Percentiles rank a stretch among this genome's conserved stretches.
Evolutionary conservation across 2,329 filamentous ascomycete species (phyloP).

Genomic region (Xylariaceae sp.): DNA sequence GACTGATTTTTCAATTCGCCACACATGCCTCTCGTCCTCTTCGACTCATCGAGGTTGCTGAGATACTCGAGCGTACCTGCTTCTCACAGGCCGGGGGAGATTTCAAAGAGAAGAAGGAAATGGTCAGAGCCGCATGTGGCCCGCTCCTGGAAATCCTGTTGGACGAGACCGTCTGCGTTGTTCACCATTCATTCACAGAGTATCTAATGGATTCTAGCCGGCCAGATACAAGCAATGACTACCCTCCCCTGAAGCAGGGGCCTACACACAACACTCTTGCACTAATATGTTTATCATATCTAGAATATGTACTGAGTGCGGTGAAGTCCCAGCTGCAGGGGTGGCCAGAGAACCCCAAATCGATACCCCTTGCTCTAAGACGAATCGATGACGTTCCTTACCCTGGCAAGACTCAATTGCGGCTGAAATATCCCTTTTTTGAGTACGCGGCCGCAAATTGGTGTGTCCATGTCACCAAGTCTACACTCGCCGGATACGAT

Average conservation of each 20-base stretch:
- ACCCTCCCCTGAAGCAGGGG: slow-evolving; percentile 3
- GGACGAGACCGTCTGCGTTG: slow-evolving; percentile 4
- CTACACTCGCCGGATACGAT: slow-evolving; percentile 1
- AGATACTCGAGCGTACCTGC: slow-evolving; percentile 4
- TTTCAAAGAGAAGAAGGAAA: neutral
- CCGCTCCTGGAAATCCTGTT: slow-evolving; percentile 2
- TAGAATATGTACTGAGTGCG: slow-evolving; percentile 3
- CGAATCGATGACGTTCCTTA: no score
- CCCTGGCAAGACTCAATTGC: neutral
- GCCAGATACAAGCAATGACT: neutral
- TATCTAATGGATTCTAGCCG: slow-evolving; percentile 5
- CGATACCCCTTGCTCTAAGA: no score
- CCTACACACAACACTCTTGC: slow-evolving; percentile 7
- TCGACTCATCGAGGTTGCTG: slow-evolving; percentile 3
- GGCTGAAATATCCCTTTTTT: slow-evolving; percentile 6
- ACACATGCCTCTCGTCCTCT: slow-evolving; percentile 6
- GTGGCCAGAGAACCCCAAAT: neutral
- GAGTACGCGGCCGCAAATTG: slow-evolving; percentile 8
- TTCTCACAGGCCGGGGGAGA: neutral
- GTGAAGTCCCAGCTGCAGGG: neutral
- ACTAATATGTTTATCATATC: slow-evolving; percentile 3
- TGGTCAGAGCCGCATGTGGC: slow-evolving; percentile 2
- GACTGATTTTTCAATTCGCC: slow-evolving; percentile 3
- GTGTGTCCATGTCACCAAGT: slow-evolving; percentile 5
- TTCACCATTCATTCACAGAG: slow-evolving; percentile 7